Evolutionary conservation across 2,329 filamentous ascomycete genomes (phyloP), one percentile per base, ranked within the genome.

Genomic region (Colletotrichum limetticola): DNA sequence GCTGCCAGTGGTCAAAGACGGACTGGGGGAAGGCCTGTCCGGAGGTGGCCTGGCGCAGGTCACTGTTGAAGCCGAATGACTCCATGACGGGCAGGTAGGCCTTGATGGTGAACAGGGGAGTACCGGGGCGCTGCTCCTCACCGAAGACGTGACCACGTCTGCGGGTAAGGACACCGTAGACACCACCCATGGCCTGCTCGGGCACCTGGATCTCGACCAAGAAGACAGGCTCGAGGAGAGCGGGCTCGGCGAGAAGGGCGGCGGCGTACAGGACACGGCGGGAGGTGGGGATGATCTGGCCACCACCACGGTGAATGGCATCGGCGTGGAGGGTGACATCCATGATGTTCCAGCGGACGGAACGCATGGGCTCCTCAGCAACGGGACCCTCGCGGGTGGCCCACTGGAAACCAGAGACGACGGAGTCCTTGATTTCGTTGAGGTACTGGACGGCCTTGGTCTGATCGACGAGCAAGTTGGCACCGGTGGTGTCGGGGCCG

Each of bases 371-470:
- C 92, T 99, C 97, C 89, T 99, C 97, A 80, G 94, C 95, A 83
- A 99, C 88, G 82, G 97, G 97, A 90, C 97, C 97, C 91, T 99
- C 97, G 84, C 96, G 93, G 80, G 94, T 95, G 79, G 97, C 97
- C 97, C 97, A 99, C 88, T 99, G 97, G 95, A 99, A 99, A 92
- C 97, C 97, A 79, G 97, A 98, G 83, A 98, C 95, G 80, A 98
- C 93, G 75, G 96, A 98, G 85, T 99, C 97, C 94, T 99, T 99
- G 92, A 99, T 99, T 94, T 99, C 97, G 90, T 95, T 97, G 83
- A 99, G 91, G 93, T 98, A 99, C 91, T 99, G 97, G 78, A 99
- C 97, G 80, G 97, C 97, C 94, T 98, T 99, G 91, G 96, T 98
- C 93, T 98, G 97, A 88, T 99, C 97, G 83, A 99, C 92, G 80